Conservation (phyloP, 768 basidiomycete species). For the Xerocomellus dryophilus region DNA sequence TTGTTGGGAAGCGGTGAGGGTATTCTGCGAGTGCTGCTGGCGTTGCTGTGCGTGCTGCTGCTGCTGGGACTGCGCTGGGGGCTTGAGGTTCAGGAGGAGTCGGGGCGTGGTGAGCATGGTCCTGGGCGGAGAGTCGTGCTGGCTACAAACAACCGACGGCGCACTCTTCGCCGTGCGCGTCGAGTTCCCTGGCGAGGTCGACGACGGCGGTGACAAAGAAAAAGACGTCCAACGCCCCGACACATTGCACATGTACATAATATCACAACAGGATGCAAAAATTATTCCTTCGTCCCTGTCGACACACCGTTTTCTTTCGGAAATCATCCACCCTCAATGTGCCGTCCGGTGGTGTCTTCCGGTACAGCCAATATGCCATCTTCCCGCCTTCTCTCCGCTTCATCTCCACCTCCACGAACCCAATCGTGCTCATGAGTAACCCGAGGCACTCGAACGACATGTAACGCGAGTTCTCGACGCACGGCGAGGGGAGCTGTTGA, state of each 20-base stretch:
- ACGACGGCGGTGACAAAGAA: conserved; percentile 7
- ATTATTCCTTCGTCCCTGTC: conserved; percentile 76
- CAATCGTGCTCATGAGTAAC: conserved; percentile 56
- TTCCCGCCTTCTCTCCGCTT: conserved; percentile 71
- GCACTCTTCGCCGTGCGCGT: conserved; percentile 6
- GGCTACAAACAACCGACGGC: conserved; percentile 33
- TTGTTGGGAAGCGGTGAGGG: conserved; percentile 25
- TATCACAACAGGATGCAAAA: conserved; percentile 54
- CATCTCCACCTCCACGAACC: conserved; percentile 58
- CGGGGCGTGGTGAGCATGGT: conserved; percentile 36
- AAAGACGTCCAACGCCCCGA: conserved; percentile 4
- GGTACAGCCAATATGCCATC: conserved; percentile 85
- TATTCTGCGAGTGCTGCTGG: conserved; percentile 28
- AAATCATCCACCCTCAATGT: conserved; percentile 30
- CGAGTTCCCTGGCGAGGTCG: conserved; percentile 5
- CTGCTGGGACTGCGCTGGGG: conserved; percentile 22
- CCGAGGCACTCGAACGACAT: conserved; percentile 57
- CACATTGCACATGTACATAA: not conserved
- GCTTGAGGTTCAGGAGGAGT: conserved; percentile 33
- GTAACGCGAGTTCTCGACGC: conserved; percentile 84
- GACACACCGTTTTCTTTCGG: conserved; percentile 53
- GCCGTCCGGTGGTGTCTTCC: conserved; percentile 33
- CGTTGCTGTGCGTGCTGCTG: conserved; percentile 21
- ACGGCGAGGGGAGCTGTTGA: conserved; percentile 77
- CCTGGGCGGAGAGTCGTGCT: conserved; percentile 22